Evolutionary conservation across 495 filamentous ascomycete species (phyloP).

Genomic region (Penicillium bovifimosum): DNA sequence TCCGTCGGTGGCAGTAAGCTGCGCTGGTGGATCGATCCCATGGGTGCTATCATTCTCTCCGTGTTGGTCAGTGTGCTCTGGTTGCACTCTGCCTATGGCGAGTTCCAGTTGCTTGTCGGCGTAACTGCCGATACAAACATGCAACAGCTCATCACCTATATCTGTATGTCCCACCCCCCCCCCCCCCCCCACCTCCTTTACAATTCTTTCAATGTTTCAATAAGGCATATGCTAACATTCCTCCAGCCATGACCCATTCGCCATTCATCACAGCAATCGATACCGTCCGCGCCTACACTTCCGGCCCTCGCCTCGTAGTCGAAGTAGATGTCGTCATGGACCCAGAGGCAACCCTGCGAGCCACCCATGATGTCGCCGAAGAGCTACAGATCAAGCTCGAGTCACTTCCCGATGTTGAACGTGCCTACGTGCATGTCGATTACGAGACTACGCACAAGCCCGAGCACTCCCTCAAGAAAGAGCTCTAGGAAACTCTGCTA

Average conservation of each 20-base stretch:
- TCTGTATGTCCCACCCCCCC: constrained; percentile 51
- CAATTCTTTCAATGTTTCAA: background rate
- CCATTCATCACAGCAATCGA: constrained; percentile 77
- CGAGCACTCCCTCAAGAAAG: constrained; percentile 62
- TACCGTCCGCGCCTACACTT: constrained; percentile 90
- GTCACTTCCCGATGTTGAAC: constrained; percentile 83
- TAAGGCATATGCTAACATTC: background rate
- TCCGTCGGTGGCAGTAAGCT: constrained; percentile 82
- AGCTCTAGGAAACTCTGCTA: constrained; percentile 33
- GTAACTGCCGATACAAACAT: constrained; percentile 78
- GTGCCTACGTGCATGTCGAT: constrained; percentile 96
- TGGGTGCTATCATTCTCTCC: constrained; percentile 83
- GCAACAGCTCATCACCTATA: constrained; percentile 93
- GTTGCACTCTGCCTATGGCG: constrained; percentile 76
- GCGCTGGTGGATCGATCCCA: constrained; percentile 91
- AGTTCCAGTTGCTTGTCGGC: constrained; percentile 88
- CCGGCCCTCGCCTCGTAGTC: constrained; percentile 81
- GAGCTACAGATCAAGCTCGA: constrained; percentile 93
- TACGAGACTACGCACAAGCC: constrained; percentile 98
- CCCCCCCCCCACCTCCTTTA: no score
- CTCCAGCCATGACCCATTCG: constrained; percentile 76
- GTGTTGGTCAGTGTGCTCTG: constrained; percentile 70
- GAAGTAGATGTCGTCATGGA: constrained; percentile 91
- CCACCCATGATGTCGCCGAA: constrained; percentile 91
- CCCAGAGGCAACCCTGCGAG: constrained; percentile 56